These are phyloP conservation scores for Pseudopyricularia javanii DNA, from an alignment of 2,329 filamentous ascomycete species.

Conservation along the genomic window DNA sequence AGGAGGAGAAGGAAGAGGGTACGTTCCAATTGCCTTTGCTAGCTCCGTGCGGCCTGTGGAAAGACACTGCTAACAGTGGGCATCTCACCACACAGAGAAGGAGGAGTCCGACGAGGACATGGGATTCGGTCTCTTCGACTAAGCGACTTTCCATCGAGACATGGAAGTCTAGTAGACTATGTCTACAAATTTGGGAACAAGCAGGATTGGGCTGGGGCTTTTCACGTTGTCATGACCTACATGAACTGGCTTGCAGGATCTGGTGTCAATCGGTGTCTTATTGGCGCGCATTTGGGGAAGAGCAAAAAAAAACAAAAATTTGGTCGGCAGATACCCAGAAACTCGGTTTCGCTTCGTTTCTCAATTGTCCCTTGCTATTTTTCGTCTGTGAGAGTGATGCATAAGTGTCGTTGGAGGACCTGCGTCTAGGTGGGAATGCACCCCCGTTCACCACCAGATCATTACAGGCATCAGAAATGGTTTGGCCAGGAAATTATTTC, in stretches of 20 bases:
- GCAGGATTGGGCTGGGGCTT: background rate
- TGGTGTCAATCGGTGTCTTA: background rate
- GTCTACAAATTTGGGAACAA: background rate
- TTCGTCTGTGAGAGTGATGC: background rate
- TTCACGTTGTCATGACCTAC: conserved; percentile 6
- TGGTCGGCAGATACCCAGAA: background rate
- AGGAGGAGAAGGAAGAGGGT: conserved; percentile 71
- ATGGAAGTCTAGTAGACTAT: background rate
- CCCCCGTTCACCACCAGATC: too few relatives aligned
- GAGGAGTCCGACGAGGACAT: conserved; percentile 66
- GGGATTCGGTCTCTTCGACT: conserved; percentile 68
- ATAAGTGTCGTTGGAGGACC: background rate
- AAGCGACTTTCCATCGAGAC: conserved; percentile 23
- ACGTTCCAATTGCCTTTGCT: conserved; percentile 36
- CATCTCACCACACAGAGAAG: conserved; percentile 31
- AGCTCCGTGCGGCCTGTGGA: background rate
- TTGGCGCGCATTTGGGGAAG: conserved; percentile 6
- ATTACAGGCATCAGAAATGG: too few relatives aligned
- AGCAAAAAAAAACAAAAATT: conserved; percentile 6
- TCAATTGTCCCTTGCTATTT: background rate
- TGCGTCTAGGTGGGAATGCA: too few relatives aligned
- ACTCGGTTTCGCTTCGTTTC: background rate
- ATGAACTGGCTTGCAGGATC: conserved; percentile 3
- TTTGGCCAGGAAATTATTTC: too few relatives aligned
- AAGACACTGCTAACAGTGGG: background rate